Conservation (phyloP, 768 basidiomycete genomes). For the Amylocystis lapponica region DNA sequence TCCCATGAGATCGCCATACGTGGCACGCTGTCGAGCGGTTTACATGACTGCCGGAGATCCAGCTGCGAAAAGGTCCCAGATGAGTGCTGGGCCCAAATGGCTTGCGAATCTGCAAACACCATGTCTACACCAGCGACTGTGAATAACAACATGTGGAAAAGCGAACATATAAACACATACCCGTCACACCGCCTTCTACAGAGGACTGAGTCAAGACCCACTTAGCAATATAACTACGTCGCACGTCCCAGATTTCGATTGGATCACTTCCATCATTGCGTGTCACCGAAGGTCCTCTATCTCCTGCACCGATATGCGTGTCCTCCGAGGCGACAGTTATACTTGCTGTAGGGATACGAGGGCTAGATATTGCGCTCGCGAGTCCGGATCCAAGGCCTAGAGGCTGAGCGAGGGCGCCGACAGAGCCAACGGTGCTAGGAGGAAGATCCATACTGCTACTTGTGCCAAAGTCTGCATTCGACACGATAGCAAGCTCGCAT, state of each 20-base stretch:
- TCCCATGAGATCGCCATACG: slow-evolving; percentile 65
- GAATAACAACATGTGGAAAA: neutral
- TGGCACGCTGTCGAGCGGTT: slow-evolving; percentile 63
- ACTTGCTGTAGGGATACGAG: slow-evolving; percentile 7
- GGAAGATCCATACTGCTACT: slow-evolving; percentile 23
- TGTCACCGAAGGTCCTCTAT: slow-evolving; percentile 5
- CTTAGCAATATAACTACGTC: slow-evolving; percentile 76
- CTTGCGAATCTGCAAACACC: slow-evolving; percentile 63
- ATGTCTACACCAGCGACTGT: slow-evolving; percentile 41
- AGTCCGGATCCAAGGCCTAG: slow-evolving; percentile 3
- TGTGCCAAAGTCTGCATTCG: slow-evolving; percentile 50
- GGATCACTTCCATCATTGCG: slow-evolving; percentile 38
- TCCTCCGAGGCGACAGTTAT: slow-evolving; percentile 4
- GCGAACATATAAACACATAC: slow-evolving; percentile 33
- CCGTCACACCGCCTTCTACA: slow-evolving; percentile 68
- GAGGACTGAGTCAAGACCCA: slow-evolving; percentile 66
- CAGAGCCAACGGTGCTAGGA: neutral
- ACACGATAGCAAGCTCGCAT: slow-evolving; percentile 70
- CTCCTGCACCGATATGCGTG: slow-evolving; percentile 4
- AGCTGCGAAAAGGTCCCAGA: slow-evolving; percentile 78
- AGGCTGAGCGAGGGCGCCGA: slow-evolving; percentile 4
- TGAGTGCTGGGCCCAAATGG: slow-evolving; percentile 66
- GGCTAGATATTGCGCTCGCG: slow-evolving; percentile 14
- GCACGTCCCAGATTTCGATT: slow-evolving; percentile 84
- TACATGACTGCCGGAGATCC: slow-evolving; percentile 59